Base-by-base conservation (phyloP, 805 yeast species). In the Candida nonsorbophila region DNA sequence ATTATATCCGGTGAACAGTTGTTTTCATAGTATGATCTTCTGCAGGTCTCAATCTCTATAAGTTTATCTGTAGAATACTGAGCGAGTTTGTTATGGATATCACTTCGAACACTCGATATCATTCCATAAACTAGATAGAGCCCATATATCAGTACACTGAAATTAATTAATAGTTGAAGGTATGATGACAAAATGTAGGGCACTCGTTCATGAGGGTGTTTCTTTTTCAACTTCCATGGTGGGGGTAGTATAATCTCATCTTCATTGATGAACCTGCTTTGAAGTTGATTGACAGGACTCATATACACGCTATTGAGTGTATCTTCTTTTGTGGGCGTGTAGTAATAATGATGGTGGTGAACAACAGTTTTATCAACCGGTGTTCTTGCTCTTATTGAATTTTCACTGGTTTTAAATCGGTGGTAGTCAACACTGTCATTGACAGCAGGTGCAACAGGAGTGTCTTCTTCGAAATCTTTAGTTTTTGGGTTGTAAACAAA, bases 171-270 rank as follows among this genome's bases (percentile, higher is more conserved):
- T 6, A 79, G 41, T 49, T 81, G 88, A 19, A 79, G 47, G 41
- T 79, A 78, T 9, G 87, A 74, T 7, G 79, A 67, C 7, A 79
- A 45, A 16, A 74, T 46, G 44, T 81, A 81, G 5, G 82, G 74
- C 0, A 63, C 52, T 34, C 66, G 67, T 17, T 71, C 74, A 12
- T 56, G 61, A 3, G 85, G 83, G 8, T 57, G 45, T 3, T 77
- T 70, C 5, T 53, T 44, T 5, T 59, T 33, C n/a, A n/a, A n/a
- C 5, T 73, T 69, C 84, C 84, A 78, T 0, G 84, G 83, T 3
- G 59, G 57, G 1, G 85, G 85, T 18, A 79, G 54, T 9, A 19
- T 18, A 18, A 18, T 18, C 10, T 10, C 10, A 18, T 18, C 20
- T 7, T 18, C 10, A 18, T 18, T 18, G 7, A 18, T 18, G 20